Base-by-base conservation (phyloP, 164 flowering plant species). In the Magnolia officinalis region DNA sequence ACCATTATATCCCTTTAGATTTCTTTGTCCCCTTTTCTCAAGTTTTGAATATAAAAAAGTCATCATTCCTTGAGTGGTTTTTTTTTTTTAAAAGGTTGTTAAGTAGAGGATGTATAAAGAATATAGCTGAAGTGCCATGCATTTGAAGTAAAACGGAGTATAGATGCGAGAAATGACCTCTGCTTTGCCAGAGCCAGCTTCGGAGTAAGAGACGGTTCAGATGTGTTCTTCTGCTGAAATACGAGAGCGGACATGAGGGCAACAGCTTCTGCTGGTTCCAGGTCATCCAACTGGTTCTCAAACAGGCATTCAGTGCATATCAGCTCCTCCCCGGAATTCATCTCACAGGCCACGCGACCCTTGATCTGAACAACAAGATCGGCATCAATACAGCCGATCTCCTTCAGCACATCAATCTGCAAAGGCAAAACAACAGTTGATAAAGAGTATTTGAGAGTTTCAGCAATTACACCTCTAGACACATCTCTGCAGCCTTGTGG, bases 311-410 rank as follows among this genome's bases (percentile, higher is more conserved):
- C 99, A 1, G 99, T 93, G 83, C 90, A 91, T 79, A 96, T 94
- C 87, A 96, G 83, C 85, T 96, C 99, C 81, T 96, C 98, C 70
- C 99, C 99, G 52, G 99, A 96, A 85, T 96, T 96, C 98, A 96
- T 96, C 89, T 94, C 99, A 83, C 99, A 94, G 51, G 99, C 99
- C 63, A 96, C 97, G 50, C 98, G 92, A 18, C 99, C 99, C 86
- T 96, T 96, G n/a, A 96, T 90, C 83, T 91, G 98, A 78, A 96
- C 99, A 45, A 92, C 97, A 80, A 94, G 98, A 76, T 94, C 98
- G 72, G 80, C 85, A 81, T 96, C 97, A 81, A 96, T 89, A 78
- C 97, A 94, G 29, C 99, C 96, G 74, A 91, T 88, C 80, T 85
- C 86, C 86, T 91, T 90, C 75, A 96, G 86, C 74, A 96, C 92